A percentile compares a stretch with the other conserved stretches of the same genome.
phyloP scores from a whole-genome alignment of 331 rosid species.

The Cydonia oblonga region DNA sequence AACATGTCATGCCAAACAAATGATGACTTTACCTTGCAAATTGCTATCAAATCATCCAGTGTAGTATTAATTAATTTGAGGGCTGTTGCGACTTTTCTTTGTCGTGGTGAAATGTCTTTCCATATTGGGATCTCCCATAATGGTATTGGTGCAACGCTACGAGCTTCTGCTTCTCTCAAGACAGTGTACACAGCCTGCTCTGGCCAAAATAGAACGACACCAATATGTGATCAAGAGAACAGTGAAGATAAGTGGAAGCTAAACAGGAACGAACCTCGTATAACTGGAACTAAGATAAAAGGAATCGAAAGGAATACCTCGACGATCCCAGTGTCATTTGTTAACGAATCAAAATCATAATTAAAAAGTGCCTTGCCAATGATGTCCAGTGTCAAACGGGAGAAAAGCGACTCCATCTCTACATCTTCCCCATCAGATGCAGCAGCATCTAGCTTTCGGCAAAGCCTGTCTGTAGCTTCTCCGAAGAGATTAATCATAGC shows the following conservation, averaged over 20 bases:
- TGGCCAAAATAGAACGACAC: conserved; percentile 24
- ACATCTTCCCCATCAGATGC: conserved; percentile 85
- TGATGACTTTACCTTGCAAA: conserved; percentile 67
- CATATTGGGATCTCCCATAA: conserved; percentile 92
- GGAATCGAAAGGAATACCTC: conserved; percentile 42
- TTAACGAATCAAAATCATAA: conserved; percentile 86
- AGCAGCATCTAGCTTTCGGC: conserved; percentile 73
- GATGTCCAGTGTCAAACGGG: conserved; percentile 80
- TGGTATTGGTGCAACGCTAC: conserved; percentile 84
- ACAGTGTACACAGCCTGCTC: conserved; percentile 92
- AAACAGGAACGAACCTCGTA: conserved; percentile 1
- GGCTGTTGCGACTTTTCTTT: conserved; percentile 63
- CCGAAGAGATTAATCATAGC: conserved; percentile 89
- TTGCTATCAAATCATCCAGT: conserved; percentile 67
- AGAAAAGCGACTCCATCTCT: conserved; percentile 97
- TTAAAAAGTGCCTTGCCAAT: conserved; percentile 97
- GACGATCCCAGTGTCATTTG: conserved; percentile 81
- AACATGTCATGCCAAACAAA: conserved; percentile 1
- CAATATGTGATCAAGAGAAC: conserved; percentile 13
- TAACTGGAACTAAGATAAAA: not conserved
- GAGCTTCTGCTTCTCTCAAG: conserved; percentile 94
- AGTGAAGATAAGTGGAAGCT: conserved; percentile 4
- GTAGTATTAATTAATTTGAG: conserved; percentile 73
- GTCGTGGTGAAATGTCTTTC: conserved; percentile 94
- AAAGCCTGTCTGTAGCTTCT: conserved; percentile 91